A percentile compares a stretch with the other conserved stretches of the same genome.
These are phyloP conservation scores for Euphorbia celastroides DNA, from an alignment of 441 rosid species.

Conservation along the genomic window DNA sequence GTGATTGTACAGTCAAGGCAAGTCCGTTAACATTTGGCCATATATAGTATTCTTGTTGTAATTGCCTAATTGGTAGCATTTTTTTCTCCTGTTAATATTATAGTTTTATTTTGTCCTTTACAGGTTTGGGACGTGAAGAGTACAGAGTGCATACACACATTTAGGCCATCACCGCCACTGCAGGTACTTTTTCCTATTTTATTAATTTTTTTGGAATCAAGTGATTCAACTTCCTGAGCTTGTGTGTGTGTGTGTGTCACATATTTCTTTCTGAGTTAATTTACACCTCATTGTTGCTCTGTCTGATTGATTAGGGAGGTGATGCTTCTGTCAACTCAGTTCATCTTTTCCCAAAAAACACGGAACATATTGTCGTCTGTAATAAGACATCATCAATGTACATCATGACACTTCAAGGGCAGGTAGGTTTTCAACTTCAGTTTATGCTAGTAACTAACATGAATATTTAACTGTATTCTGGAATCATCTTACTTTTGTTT, in stretches of 20 bases:
- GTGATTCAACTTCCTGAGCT: background rate
- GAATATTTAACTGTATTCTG: background rate
- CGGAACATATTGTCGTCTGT: slow-evolving; percentile 89
- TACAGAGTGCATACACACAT: slow-evolving; percentile 88
- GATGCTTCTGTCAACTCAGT: slow-evolving; percentile 98
- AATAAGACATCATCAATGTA: slow-evolving; percentile 89
- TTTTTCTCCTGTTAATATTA: slow-evolving; percentile 19
- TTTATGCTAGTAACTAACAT: background rate
- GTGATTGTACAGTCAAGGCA: slow-evolving; percentile 90
- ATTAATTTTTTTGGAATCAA: background rate
- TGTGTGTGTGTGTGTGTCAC: background rate
- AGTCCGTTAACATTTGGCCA: slow-evolving; percentile 4
- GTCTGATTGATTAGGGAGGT: slow-evolving; percentile 58
- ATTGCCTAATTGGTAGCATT: background rate
- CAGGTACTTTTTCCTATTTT: slow-evolving; percentile 46
- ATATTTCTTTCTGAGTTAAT: background rate
- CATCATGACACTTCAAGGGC: slow-evolving; percentile 98
- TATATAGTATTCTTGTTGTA: slow-evolving; percentile 3
- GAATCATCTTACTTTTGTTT: background rate
- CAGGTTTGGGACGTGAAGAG: slow-evolving; percentile 99
- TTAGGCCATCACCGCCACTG: slow-evolving; percentile 91
- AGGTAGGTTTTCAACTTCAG: slow-evolving; percentile 42
- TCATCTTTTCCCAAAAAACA: slow-evolving; percentile 84
- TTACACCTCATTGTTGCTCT: slow-evolving; percentile 13
- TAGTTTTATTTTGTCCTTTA: slow-evolving; percentile 13